Conservation (phyloP, 192 early-diverging fungal species). For the Podila verticillata region DNA sequence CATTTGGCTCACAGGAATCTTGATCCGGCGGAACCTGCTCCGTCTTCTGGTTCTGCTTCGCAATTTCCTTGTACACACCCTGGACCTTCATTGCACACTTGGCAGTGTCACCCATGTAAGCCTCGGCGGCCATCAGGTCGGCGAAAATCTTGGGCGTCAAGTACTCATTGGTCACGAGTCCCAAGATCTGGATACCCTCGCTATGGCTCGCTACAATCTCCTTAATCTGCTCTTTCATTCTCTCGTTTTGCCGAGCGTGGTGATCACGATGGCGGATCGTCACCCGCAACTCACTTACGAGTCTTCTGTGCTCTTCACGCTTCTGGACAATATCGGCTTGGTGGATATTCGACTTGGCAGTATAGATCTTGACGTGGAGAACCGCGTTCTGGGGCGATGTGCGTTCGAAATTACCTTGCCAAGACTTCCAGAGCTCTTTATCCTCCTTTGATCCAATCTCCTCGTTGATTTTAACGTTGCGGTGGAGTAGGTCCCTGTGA, state of each 20-base stretch:
- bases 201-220: not conserved
- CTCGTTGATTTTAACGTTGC: not conserved
- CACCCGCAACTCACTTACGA: not conserved
- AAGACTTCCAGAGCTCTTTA: not conserved
- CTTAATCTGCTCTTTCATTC: not conserved
- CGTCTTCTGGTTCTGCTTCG: not conserved
- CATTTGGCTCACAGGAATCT: too few species aligned
- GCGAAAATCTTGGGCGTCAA: not conserved
- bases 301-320: not conserved
- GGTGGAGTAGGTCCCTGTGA: not conserved
- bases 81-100: not conserved
- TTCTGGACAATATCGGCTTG: too few species aligned
- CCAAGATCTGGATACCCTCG: not conserved
- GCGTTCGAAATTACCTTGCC: not conserved
- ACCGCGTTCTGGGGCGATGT: not conserved
- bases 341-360: not conserved
- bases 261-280: not conserved
- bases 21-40: too few species aligned
- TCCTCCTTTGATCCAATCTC: not conserved
- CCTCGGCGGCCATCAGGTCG: not conserved
- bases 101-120: not conserved
- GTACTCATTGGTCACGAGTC: not conserved
- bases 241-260: not conserved
- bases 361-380: not conserved
- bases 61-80: not conserved